These are phyloP conservation scores for Sphaerosporella brunnea DNA, from an alignment of 495 filamentous ascomycete genomes.

Conservation along the genomic window DNA sequence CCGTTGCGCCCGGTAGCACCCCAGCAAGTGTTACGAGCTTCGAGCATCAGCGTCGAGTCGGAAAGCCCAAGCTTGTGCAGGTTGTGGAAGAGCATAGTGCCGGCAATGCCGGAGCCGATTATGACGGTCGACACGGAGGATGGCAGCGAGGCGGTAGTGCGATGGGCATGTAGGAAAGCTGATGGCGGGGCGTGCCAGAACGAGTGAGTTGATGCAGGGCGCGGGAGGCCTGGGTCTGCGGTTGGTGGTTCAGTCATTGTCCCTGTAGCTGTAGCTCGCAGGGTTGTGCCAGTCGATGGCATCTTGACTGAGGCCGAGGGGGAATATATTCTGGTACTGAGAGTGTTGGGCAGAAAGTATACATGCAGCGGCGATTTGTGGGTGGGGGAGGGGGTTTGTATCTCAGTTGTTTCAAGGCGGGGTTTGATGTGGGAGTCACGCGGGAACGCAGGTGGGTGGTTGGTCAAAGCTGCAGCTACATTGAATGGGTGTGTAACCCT, in stretches of 20 bases:
- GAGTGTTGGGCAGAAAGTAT: too few relatives aligned
- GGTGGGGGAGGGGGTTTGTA: too few relatives aligned
- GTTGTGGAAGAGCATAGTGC: conserved; percentile 24
- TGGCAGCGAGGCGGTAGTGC: conserved; percentile 44
- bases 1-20: conserved; percentile 73
- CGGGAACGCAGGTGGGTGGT: too few relatives aligned
- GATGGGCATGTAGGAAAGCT: conserved; percentile 38
- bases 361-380: too few relatives aligned
- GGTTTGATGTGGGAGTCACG: too few relatives aligned
- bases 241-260: conserved; percentile 5
- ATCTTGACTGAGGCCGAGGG: too few relatives aligned
- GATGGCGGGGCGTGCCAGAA: conserved; percentile 57
- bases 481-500: too few relatives aligned
- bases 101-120: conserved; percentile 28
- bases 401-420: too few relatives aligned
- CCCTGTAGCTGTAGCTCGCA: not conserved
- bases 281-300: too few relatives aligned
- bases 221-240: conserved; percentile 32
- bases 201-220: conserved; percentile 39
- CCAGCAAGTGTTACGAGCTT: conserved; percentile 61
- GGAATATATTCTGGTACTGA: too few relatives aligned
- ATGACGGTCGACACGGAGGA: conserved; percentile 42
- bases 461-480: too few relatives aligned
- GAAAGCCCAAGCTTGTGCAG: conserved; percentile 5
- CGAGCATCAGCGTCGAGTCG: conserved; percentile 42